phyloP scores from a whole-genome alignment of 768 basidiomycete genomes.

The Arthromyces matolae region DNA sequence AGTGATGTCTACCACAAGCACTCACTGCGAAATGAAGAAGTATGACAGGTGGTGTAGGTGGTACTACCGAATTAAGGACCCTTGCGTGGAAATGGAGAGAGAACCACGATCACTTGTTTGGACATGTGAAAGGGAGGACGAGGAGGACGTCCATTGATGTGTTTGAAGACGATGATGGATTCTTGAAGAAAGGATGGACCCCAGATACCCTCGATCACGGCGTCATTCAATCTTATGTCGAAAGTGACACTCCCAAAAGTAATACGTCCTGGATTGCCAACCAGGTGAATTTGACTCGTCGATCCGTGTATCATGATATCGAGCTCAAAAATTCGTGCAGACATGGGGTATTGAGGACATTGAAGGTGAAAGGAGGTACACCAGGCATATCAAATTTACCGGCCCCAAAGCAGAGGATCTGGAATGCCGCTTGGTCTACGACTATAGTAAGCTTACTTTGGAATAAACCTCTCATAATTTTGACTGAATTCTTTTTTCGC shows the following conservation, averaged over 20 bases:
- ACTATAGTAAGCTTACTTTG: conserved; percentile 50
- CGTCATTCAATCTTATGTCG: conserved; percentile 42
- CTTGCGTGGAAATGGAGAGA: conserved; percentile 52
- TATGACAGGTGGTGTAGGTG: conserved; percentile 58
- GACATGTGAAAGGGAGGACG: conserved; percentile 50
- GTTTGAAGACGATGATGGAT: conserved; percentile 41
- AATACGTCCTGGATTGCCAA: conserved; percentile 55
- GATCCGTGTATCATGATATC: background rate
- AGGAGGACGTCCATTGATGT: conserved; percentile 48
- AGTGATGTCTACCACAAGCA: no score
- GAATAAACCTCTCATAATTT: background rate
- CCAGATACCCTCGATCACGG: conserved; percentile 39
- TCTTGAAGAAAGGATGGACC: conserved; percentile 40
- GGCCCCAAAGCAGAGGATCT: conserved; percentile 58
- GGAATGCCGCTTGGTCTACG: conserved; percentile 56
- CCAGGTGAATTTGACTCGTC: conserved; percentile 41
- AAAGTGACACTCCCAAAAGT: conserved; percentile 65
- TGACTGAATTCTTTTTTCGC: background rate
- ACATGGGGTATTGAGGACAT: conserved; percentile 65
- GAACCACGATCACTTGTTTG: conserved; percentile 62
- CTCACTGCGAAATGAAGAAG: no score
- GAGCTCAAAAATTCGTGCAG: conserved; percentile 21
- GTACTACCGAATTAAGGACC: conserved; percentile 52
- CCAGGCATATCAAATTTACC: conserved; percentile 59
- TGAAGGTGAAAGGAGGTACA: conserved; percentile 57